Evolutionary conservation across 176 grass and related monocot species (phyloP).

Genomic region (Oropetium thomaeum): DNA sequence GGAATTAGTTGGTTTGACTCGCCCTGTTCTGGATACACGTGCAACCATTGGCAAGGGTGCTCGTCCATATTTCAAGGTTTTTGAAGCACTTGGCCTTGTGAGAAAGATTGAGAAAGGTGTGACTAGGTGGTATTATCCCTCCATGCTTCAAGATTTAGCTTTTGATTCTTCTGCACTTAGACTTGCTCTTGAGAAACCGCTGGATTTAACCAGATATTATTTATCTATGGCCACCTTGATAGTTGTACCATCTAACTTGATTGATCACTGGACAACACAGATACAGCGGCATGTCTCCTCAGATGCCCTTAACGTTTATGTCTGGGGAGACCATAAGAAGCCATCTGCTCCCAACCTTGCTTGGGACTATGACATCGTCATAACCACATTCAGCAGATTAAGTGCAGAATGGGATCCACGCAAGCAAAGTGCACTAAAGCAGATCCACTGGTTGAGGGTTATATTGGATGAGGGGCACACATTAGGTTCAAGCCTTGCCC

Average conservation of each 20-base stretch:
- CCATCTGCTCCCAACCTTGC: slow-evolving; percentile 79
- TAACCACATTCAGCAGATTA: slow-evolving; percentile 91
- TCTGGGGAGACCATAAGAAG: slow-evolving; percentile 67
- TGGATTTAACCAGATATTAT: slow-evolving; percentile 65
- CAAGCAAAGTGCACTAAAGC: slow-evolving; percentile 82
- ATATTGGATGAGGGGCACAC: slow-evolving; percentile 99
- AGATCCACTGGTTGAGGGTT: slow-evolving; percentile 92
- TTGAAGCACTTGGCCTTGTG: slow-evolving; percentile 87
- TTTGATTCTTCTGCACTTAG: slow-evolving; percentile 76
- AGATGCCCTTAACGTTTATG: slow-evolving; percentile 60
- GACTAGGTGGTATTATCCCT: slow-evolving; percentile 76
- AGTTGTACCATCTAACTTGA: slow-evolving; percentile 91
- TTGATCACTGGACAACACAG: slow-evolving; percentile 95
- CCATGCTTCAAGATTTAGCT: slow-evolving; percentile 70
- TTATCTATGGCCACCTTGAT: slow-evolving; percentile 90
- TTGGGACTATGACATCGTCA: slow-evolving; percentile 95
- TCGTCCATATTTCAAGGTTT: slow-evolving; percentile 77
- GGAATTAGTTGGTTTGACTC: slow-evolving; percentile 80
- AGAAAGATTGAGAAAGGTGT: slow-evolving; percentile 62
- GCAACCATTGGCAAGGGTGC: slow-evolving; percentile 44
- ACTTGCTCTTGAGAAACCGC: slow-evolving; percentile 67
- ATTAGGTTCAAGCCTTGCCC: slow-evolving; percentile 76
- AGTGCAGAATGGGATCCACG: slow-evolving; percentile 80
- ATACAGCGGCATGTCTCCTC: slow-evolving; percentile 76
- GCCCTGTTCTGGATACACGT: slow-evolving; percentile 60